phyloP scores from a whole-genome alignment of 108 stramenopile species.

The Pinguiococcus pyrenoidosus region DNA sequence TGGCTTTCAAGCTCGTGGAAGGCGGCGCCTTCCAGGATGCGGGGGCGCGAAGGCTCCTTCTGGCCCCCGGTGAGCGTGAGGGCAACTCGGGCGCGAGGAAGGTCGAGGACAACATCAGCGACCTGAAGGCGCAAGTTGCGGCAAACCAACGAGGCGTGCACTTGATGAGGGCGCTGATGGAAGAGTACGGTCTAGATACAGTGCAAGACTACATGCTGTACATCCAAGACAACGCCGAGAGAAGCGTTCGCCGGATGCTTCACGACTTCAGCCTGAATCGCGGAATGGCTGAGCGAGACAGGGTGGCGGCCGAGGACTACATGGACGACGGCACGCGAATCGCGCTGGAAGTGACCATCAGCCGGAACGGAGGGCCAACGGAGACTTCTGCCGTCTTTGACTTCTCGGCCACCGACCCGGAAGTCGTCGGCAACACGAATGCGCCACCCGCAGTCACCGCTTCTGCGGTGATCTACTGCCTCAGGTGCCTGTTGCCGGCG shows the following conservation, averaged over 20 bases:
- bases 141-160: conserved; percentile 87
- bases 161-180: conserved; percentile 60
- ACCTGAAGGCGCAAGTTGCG: conserved; percentile 91
- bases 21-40: conserved; percentile 82
- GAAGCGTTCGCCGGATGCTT: conserved; percentile 79
- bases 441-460: conserved; percentile 97
- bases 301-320: conserved; percentile 66
- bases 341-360: conserved; percentile 65
- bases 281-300: conserved; percentile 3
- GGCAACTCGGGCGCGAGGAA: conserved; percentile 75
- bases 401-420: conserved; percentile 90
- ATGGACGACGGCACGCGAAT: conserved; percentile 98
- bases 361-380: too few species aligned
- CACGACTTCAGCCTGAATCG: conserved; percentile 5
- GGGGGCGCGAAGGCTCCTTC: conserved; percentile 74
- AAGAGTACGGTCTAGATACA: conserved; percentile 65
- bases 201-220: conserved; percentile 91
- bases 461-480: conserved; percentile 89
- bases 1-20: conserved; percentile 88
- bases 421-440: conserved; percentile 87
- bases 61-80: conserved; percentile 58
- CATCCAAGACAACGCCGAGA: conserved; percentile 89
- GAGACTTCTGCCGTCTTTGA: conserved; percentile 73
- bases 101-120: conserved; percentile 80
- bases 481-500: conserved; percentile 67